Evolutionary conservation across 1,284 basidiomycete species (phyloP).

Genomic region (Ganoderma sinense): DNA sequence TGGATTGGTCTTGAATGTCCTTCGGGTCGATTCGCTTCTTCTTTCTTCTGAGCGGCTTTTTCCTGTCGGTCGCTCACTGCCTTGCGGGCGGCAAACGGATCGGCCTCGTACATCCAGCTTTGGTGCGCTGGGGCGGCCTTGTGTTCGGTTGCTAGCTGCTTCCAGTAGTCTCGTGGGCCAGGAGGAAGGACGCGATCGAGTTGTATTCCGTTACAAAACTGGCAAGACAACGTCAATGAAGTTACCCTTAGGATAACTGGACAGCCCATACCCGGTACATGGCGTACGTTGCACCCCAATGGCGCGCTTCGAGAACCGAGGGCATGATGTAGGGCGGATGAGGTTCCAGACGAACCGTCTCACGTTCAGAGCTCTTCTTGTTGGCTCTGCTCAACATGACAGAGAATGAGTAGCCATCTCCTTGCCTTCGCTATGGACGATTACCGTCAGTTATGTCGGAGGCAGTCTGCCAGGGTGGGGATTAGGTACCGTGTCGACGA

Average conservation of each 20-base stretch:
- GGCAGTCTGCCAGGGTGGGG: not conserved
- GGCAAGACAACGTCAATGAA: slow-evolving; percentile 8
- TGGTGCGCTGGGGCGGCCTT: slow-evolving; percentile 72
- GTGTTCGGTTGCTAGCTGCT: slow-evolving; percentile 75
- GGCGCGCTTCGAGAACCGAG: slow-evolving; percentile 78
- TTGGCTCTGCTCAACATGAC: slow-evolving; percentile 71
- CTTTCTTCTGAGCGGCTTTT: slow-evolving; percentile 56
- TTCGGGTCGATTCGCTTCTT: slow-evolving; percentile 37
- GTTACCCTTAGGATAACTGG: not conserved
- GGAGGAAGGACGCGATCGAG: slow-evolving; percentile 83
- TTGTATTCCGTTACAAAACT: slow-evolving; percentile 86
- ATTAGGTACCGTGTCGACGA: slow-evolving; percentile 70
- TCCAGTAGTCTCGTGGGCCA: slow-evolving; percentile 87
- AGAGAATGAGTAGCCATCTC: slow-evolving; percentile 64
- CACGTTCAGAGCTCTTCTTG: slow-evolving; percentile 74
- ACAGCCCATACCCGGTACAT: slow-evolving; percentile 77
- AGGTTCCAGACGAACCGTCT: slow-evolving; percentile 77
- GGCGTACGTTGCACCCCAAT: slow-evolving; percentile 90
- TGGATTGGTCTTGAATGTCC: slow-evolving; percentile 23
- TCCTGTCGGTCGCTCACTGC: slow-evolving; percentile 72
- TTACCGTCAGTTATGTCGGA: slow-evolving; percentile 23
- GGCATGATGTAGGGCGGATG: slow-evolving; percentile 70
- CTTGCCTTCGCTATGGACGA: slow-evolving; percentile 51
- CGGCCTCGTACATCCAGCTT: slow-evolving; percentile 86
- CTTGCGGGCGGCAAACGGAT: slow-evolving; percentile 83